Evolutionary conservation across 352 stramenopile genomes (phyloP), one percentile per base, ranked within the genome.

Genomic region (Saprolegnia diclina): DNA sequence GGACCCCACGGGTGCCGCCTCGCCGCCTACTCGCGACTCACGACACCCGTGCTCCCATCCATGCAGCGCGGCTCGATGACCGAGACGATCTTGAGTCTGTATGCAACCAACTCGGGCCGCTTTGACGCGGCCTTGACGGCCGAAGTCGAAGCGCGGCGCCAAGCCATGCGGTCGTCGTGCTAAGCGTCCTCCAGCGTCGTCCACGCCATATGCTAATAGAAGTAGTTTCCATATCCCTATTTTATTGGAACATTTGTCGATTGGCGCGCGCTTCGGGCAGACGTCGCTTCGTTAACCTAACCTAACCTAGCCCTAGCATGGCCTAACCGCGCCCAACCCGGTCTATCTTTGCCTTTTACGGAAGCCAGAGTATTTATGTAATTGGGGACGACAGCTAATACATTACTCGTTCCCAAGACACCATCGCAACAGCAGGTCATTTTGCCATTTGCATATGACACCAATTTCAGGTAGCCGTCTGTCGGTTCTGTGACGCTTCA

Each of bases 81-180:
- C n/a, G 46, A 54, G 24, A 54, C 24, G n/a, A 54, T 54, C n/a
- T 54, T 54, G 24, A 54, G 24, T 54, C 24, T 54, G 5, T 54
- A 54, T 5, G 24, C 2, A 5, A 29, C 46, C n/a, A 54, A 54
- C 46, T 54, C 46, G 24, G 24, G n/a, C 46, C n/a, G 24, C n/a
- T 54, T 54, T 29, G 46, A 54, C 5, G 24, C n/a, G n/a, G 46
- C 46, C 24, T 29, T 54, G 24, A 29, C 46, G 2, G 46, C 46
- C 24, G 46, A 22, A 29, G 46, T 54, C 24, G 46, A 54, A 2
- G 46, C n/a, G 46, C 46, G 46, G 24, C n/a, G 24, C n/a, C 2
- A 54, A 5, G 46, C 24, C 24, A 54, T 54, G 46, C 46, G 5
- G 5, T 54, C 24, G n/a, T 29, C 24, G n/a, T n/a, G n/a, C 46